Evolutionary conservation across 2,329 filamentous ascomycete species (phyloP).

Genomic region (Monosporascus sp.): DNA sequence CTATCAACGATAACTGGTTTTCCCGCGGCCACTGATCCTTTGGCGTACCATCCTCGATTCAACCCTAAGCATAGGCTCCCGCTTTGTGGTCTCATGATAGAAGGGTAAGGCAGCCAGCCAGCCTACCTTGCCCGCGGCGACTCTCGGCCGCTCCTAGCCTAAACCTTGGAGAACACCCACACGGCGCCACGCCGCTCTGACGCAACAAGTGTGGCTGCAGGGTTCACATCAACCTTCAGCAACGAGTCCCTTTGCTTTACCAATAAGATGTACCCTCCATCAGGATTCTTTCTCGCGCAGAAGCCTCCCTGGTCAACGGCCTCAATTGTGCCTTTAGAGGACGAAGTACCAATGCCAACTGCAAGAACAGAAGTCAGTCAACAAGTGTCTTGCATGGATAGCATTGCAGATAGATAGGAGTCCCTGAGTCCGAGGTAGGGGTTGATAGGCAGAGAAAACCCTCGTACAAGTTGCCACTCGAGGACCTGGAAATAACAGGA

Average conservation of each 20-base stretch:
- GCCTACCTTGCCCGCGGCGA: no score
- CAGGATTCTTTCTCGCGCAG: conserved; percentile 18
- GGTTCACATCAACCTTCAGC: conserved; percentile 20
- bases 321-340: not conserved
- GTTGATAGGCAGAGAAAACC: no score
- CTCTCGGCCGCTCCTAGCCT: not conserved
- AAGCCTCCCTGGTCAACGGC: conserved; percentile 24
- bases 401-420: not conserved
- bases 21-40: no score
- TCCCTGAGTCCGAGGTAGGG: not conserved
- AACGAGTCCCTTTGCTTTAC: conserved; percentile 21
- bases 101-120: no score
- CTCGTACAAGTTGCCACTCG: no score
- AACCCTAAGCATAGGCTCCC: no score
- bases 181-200: conserved; percentile 21
- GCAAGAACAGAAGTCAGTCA: no score
- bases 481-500: no score
- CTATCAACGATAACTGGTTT: no score
- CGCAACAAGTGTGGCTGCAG: conserved; percentile 19
- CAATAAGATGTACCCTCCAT: conserved; percentile 29
- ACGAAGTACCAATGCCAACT: conserved; percentile 23
- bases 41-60: no score
- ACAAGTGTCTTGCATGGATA: no score
- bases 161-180: conserved; percentile 20
- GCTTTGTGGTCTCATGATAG: no score